Base-by-base conservation (phyloP, 352 stramenopile species). In the Thalassiosira livingstoniorum region DNA sequence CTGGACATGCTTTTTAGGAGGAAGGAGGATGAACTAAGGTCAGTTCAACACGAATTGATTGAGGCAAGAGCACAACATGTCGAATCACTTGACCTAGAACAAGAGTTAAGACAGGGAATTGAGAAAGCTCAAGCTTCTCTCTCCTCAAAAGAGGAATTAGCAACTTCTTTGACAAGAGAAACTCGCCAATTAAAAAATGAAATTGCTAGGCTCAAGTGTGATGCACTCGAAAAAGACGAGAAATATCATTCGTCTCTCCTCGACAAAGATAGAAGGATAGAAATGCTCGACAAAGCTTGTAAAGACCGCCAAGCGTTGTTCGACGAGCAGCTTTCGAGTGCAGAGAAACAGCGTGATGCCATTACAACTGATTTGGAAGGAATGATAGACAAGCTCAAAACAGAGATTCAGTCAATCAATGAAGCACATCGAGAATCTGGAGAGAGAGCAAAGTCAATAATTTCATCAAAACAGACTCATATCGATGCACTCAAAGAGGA, bases 361-460 rank as follows among this genome's bases (percentile, higher is more conserved):
- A 74, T 65, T 4, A 82, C 65, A 23, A 35, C 81, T 29, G 71
- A 82, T 34, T 39, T 82, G 63, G 64, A 75, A 25, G 57, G 70
- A 35, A 88, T 88, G 75, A 82, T 85, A 32, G 62, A 82, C 35
- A 67, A 63, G 32, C 66, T 88, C 4, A 65, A 85, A 58, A 27
- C 54, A 23, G 75, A 88, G 51, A 25, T 88, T 31, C 18, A 77
- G 11, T 42, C 51, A 0, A 85, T 39, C 4, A 76, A 88, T 15
- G 55, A 18, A 39, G 39, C 35, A 21, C 58, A 80, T 13, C 34
- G 72, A 60, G 58, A 84, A 65, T 68, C 60, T 68, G 58, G 35
- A 34, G 60, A 82, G 4, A 72, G 70, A 53, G 25, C 68, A 27
- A 87, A 80, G 42, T 39, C 74, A 55, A 61, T 78, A 7, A 42